Conservation (phyloP, 2,329 filamentous ascomycete species). For the Fusarium buharicum region DNA sequence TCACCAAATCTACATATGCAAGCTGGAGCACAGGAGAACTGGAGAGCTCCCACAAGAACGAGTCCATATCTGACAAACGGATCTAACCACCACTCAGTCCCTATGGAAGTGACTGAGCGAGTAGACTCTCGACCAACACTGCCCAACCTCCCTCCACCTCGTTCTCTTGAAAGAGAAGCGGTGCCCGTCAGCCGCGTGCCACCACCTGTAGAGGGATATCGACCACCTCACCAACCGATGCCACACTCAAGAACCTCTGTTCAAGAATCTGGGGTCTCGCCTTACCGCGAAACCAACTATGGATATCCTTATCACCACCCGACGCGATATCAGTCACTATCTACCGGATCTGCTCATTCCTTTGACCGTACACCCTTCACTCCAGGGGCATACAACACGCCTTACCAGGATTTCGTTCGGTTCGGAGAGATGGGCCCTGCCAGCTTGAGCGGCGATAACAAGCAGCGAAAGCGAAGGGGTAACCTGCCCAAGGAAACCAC, state of each 20-base stretch:
- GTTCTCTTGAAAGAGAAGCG: constrained; percentile 52
- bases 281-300: constrained; percentile 51
- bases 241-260: constrained; percentile 42
- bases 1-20: constrained; percentile 49
- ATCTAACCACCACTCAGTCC: constrained; percentile 42
- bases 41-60: constrained; percentile 48
- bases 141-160: constrained; percentile 53
- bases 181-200: constrained; percentile 48
- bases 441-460: constrained; percentile 56
- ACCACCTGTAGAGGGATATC: constrained; percentile 52
- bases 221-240: constrained; percentile 43
- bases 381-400: constrained; percentile 52
- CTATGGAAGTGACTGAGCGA: constrained; percentile 51
- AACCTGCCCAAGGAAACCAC: constrained; percentile 93
- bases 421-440: constrained; percentile 55
- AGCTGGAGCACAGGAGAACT: constrained; percentile 49
- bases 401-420: constrained; percentile 57
- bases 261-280: constrained; percentile 47
- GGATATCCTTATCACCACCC: constrained; percentile 57
- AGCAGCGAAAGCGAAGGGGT: constrained; percentile 74
- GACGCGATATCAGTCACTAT: constrained; percentile 58
- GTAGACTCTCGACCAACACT: constrained; percentile 52
- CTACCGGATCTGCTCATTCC: constrained; percentile 55
- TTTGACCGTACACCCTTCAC: constrained; percentile 60
- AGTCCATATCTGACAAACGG: constrained; percentile 51